These are phyloP conservation scores for Colletotrichum incanum DNA, from an alignment of 2,329 filamentous ascomycete species.

Conservation along the genomic window DNA sequence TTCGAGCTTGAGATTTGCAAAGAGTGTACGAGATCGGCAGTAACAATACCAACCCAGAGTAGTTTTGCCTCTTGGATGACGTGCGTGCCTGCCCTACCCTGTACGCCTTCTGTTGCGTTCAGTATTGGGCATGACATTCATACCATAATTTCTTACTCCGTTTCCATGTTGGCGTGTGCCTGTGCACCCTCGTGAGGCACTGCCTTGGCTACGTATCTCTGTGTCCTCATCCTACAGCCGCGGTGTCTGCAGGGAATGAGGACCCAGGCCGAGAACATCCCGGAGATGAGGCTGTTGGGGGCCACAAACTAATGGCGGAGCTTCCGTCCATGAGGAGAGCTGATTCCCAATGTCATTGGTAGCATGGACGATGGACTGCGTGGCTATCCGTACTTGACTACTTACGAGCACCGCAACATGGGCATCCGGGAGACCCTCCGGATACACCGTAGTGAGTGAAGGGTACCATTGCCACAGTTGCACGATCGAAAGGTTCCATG, in stretches of 20 bases:
- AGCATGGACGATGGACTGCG: conserved; percentile 19
- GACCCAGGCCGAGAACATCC: not conserved
- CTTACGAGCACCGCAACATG: not conserved
- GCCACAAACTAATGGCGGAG: not conserved
- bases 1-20: not conserved
- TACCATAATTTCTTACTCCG: too few relatives aligned
- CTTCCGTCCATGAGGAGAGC: not conserved
- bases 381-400: not conserved
- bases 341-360: not conserved
- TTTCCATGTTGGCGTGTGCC: too few relatives aligned
- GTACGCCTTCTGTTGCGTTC: too few relatives aligned
- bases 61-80: too few relatives aligned
- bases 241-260: not conserved
- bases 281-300: conserved; percentile 4
- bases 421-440: conserved; percentile 2
- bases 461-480: conserved; percentile 30
- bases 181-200: too few relatives aligned
- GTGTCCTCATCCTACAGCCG: not conserved
- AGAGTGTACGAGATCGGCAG: conserved; percentile 2
- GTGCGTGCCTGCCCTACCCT: too few relatives aligned
- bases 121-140: too few relatives aligned
- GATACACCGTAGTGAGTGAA: not conserved
- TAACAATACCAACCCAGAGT: not conserved
- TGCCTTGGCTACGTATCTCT: not conserved
- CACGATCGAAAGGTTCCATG: conserved; percentile 5